These are phyloP conservation scores for Ophiostoma angusticollis DNA, from an alignment of 2,329 filamentous ascomycete genomes.

Conservation along the genomic window DNA sequence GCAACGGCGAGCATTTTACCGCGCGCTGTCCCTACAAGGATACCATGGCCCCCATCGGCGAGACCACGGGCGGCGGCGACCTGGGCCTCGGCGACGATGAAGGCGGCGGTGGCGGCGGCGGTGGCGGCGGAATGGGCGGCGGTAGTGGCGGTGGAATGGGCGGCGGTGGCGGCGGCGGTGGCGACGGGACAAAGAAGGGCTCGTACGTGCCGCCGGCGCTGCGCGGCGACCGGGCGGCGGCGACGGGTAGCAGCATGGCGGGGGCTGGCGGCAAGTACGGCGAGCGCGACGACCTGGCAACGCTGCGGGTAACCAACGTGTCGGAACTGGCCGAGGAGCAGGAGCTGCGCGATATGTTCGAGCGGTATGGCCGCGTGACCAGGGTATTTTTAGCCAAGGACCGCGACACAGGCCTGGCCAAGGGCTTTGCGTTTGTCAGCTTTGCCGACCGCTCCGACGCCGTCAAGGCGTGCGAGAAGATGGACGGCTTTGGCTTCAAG, in stretches of 20 bases:
- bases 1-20: slow-evolving; percentile 97
- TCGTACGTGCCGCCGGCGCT: slow-evolving; percentile 93
- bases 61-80: slow-evolving; percentile 42
- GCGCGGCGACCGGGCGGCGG: slow-evolving; percentile 64
- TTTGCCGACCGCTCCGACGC: slow-evolving; percentile 85
- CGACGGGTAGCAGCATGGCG: slow-evolving; percentile 54
- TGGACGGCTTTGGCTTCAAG: slow-evolving; percentile 90
- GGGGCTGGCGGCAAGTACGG: slow-evolving; percentile 57
- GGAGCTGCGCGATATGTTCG: slow-evolving; percentile 95
- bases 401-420: slow-evolving; percentile 86
- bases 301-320: slow-evolving; percentile 93
- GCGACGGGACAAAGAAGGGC: slow-evolving; percentile 56
- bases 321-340: slow-evolving; percentile 94
- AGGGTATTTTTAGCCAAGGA: slow-evolving; percentile 97
- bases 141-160: slow-evolving; percentile 55
- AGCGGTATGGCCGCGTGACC: slow-evolving; percentile 90
- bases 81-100: slow-evolving; percentile 42
- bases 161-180: slow-evolving; percentile 51
- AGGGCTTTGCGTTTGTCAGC: slow-evolving; percentile 98
- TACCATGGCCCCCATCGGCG: slow-evolving; percentile 83
- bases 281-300: slow-evolving; percentile 93
- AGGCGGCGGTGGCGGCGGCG: slow-evolving; percentile 28
- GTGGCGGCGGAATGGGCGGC: slow-evolving; percentile 41
- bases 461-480: slow-evolving; percentile 85
- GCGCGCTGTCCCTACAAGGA: slow-evolving; percentile 99